phyloP scores from a whole-genome alignment of 768 basidiomycete species.

The Chalciporus chontae region DNA sequence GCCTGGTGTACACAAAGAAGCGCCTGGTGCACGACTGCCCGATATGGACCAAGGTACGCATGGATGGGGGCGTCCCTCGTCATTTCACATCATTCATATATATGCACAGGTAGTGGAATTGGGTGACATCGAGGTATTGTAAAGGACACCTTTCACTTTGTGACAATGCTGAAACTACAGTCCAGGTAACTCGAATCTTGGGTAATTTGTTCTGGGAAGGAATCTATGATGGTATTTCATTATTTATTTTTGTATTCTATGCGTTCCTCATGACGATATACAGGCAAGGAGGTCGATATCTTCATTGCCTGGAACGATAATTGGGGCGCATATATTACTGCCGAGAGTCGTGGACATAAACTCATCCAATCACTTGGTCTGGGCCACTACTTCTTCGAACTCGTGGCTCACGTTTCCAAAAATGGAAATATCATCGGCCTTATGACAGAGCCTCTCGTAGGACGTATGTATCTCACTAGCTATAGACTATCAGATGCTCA shows the following conservation, averaged over 20 bases:
- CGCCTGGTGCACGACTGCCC: slow-evolving; percentile 15
- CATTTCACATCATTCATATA: slow-evolving; percentile 4
- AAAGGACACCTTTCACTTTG: neutral
- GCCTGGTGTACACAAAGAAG: slow-evolving; percentile 27
- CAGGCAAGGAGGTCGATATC: slow-evolving; percentile 28
- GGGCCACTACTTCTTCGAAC: slow-evolving; percentile 27
- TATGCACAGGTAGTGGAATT: slow-evolving; percentile 26
- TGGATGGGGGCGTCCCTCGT: neutral
- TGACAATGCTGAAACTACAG: neutral
- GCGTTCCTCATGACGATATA: neutral
- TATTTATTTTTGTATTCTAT: neutral
- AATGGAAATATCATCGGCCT: slow-evolving; percentile 29
- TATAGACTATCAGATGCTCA: slow-evolving; percentile 5
- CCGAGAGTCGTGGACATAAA: slow-evolving; percentile 28
- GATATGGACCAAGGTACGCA: slow-evolving; percentile 31
- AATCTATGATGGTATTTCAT: slow-evolving; percentile 22
- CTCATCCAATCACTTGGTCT: slow-evolving; percentile 28
- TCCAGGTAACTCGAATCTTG: slow-evolving; percentile 25
- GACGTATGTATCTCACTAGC: slow-evolving; percentile 18
- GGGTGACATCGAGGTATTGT: slow-evolving; percentile 28
- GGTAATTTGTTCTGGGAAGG: slow-evolving; percentile 26
- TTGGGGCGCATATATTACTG: slow-evolving; percentile 23
- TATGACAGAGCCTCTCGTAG: slow-evolving; percentile 29
- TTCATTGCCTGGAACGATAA: slow-evolving; percentile 25
- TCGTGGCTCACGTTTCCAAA: slow-evolving; percentile 28